Evolutionary conservation across 495 filamentous ascomycete species (phyloP).

Genomic region (Cercophora samala): DNA sequence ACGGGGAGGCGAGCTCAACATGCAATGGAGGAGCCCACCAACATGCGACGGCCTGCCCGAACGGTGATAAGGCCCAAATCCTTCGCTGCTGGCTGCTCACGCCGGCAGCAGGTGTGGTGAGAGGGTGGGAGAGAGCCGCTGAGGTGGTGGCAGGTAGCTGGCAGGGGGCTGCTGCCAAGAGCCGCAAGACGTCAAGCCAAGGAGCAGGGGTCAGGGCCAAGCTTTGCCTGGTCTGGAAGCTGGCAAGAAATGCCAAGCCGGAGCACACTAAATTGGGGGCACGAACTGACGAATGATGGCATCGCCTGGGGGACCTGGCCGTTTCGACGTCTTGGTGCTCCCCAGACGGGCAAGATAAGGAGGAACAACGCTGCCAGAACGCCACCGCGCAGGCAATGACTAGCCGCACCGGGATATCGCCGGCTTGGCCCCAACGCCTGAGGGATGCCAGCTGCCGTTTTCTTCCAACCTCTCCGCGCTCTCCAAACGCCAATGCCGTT

Average conservation of each 20-base stretch:
- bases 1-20: not conserved
- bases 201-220: slow-evolving; percentile 5
- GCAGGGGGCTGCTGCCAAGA: not conserved
- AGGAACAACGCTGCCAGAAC: slow-evolving; percentile 12
- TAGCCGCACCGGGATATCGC: slow-evolving; percentile 30
- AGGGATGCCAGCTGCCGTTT: not conserved
- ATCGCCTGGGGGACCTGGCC: slow-evolving; percentile 2
- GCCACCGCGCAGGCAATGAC: slow-evolving; percentile 18
- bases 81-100: not conserved
- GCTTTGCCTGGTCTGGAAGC: slow-evolving; percentile 25
- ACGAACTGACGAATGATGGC: slow-evolving; percentile 16
- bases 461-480: slow-evolving; percentile 7
- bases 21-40: not conserved
- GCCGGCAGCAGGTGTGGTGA: slow-evolving; percentile 4
- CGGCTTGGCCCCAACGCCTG: slow-evolving; percentile 24
- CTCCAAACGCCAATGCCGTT: slow-evolving; percentile 4
- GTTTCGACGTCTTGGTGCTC: slow-evolving; percentile 13
- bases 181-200: slow-evolving; percentile 9
- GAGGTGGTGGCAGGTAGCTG: not conserved
- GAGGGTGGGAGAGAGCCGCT: not conserved
- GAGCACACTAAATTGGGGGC: slow-evolving; percentile 3
- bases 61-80: slow-evolving; percentile 4
- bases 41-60: slow-evolving; percentile 5
- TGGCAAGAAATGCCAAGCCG: slow-evolving; percentile 20
- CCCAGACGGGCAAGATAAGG: slow-evolving; percentile 19